Conservation (phyloP, 106 monocot genomes). For the Dendrobium catenatum region DNA sequence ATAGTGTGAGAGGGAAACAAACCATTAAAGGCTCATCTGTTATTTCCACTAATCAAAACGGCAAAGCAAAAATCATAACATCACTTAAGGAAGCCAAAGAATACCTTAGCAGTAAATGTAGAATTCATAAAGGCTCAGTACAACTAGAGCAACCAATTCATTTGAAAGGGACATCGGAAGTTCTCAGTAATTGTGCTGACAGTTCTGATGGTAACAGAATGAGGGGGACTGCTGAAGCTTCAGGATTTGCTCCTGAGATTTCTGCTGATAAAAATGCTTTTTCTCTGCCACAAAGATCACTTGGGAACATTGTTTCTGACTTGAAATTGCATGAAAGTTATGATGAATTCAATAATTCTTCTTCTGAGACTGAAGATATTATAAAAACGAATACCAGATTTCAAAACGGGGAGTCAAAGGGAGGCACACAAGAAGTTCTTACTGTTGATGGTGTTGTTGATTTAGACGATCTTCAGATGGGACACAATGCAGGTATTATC, state of each 20-base stretch:
- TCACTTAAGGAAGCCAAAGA: constrained; percentile 66
- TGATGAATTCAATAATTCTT: neutral
- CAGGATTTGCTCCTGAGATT: neutral
- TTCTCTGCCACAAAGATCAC: neutral
- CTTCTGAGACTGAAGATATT: neutral
- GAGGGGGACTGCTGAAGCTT: neutral
- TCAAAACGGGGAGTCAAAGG: constrained; percentile 4
- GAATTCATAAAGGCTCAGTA: constrained; percentile 6
- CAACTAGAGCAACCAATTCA: neutral
- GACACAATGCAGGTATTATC: constrained; percentile 1
- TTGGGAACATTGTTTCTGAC: neutral
- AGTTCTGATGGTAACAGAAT: neutral
- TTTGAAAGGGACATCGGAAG: neutral
- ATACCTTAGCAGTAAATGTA: constrained; percentile 38
- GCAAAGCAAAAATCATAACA: constrained; percentile 41
- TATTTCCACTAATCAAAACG: constrained; percentile 3
- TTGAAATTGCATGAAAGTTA: neutral
- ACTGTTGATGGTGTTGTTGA: constrained; percentile 1
- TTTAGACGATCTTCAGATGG: constrained; percentile 2
- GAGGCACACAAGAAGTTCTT: neutral
- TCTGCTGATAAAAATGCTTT: neutral
- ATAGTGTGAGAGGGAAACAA: constrained; percentile 10
- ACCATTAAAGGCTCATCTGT: neutral
- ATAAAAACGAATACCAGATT: neutral
- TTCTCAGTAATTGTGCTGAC: neutral